These are phyloP conservation scores for Paradendryphiella salina DNA, from an alignment of 2,329 filamentous ascomycete genomes.

Conservation along the genomic window DNA sequence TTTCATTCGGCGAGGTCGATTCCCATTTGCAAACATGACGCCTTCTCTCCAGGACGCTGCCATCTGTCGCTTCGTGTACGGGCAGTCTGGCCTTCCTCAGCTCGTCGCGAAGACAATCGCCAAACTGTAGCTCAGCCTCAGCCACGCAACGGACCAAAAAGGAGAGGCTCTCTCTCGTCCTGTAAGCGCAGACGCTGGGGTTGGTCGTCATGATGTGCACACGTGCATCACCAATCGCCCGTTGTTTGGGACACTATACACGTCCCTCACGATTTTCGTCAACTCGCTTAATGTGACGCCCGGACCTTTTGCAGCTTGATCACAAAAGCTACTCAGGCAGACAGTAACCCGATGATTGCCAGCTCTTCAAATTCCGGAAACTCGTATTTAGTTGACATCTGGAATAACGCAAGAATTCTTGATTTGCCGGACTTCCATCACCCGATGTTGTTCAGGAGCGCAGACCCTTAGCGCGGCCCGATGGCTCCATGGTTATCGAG, in stretches of 20 bases:
- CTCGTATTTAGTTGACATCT: not conserved
- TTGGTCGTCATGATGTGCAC: not conserved
- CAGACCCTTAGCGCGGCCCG: too few relatives aligned
- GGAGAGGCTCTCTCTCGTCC: not conserved
- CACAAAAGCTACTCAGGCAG: not conserved
- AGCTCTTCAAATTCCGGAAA: not conserved
- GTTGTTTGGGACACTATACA: not conserved
- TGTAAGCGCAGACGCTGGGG: not conserved
- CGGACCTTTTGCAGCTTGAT: not conserved
- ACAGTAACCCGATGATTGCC: not conserved
- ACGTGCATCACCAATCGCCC: not conserved
- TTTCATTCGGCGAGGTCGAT: not conserved
- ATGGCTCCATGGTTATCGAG: too few relatives aligned
- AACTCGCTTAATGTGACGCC: not conserved
- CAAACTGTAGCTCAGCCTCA: not conserved
- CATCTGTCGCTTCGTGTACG: not conserved
- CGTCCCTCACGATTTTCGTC: not conserved
- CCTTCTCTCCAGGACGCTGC: not conserved
- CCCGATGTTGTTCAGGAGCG: too few relatives aligned
- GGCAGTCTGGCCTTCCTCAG: not conserved
- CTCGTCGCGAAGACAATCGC: not conserved
- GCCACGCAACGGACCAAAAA: not conserved
- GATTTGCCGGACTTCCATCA: too few relatives aligned
- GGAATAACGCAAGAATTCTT: not conserved
- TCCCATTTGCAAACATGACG: not conserved